Percentiles rank a stretch among this genome's conserved stretches.
These are phyloP conservation scores for Ceratocystiopsis minuta DNA, from an alignment of 2,329 filamentous ascomycete species.

Conservation along the genomic window DNA sequence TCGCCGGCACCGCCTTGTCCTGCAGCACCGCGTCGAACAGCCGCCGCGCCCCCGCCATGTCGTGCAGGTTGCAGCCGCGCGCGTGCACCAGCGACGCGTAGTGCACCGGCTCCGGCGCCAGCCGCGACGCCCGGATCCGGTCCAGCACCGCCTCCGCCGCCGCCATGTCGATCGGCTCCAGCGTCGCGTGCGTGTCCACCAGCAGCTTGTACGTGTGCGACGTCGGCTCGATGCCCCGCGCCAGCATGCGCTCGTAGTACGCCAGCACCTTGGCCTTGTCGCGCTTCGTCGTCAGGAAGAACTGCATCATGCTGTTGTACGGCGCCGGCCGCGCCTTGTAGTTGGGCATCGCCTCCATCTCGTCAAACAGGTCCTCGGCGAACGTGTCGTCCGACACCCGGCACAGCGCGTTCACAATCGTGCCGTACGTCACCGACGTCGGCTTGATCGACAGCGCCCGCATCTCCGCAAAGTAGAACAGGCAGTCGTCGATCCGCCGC, in stretches of 20 bases:
- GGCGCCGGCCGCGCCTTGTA: constrained; percentile 95
- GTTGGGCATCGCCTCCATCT: constrained; percentile 98
- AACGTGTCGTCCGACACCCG: constrained; percentile 96
- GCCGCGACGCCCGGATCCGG: constrained; percentile 55
- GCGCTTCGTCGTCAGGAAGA: constrained; percentile 93
- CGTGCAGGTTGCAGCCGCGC: constrained; percentile 82
- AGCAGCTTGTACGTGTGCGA: constrained; percentile 96
- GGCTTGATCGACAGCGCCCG: constrained; percentile 79
- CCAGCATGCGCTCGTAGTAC: constrained; percentile 90
- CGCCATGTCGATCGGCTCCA: constrained; percentile 77
- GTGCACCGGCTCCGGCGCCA: constrained; percentile 77
- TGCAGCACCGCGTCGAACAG: constrained; percentile 69
- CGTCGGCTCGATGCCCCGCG: constrained; percentile 72
- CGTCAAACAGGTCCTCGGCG: constrained; percentile 92
- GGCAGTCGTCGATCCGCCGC: constrained; percentile 89
- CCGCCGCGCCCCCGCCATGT: constrained; percentile 64
- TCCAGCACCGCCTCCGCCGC: constrained; percentile 73
- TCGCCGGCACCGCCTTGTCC: constrained; percentile 47
- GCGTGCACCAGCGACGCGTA: constrained; percentile 93
- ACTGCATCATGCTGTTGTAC: constrained; percentile 99
- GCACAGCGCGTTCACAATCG: constrained; percentile 92
- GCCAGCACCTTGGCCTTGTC: constrained; percentile 84
- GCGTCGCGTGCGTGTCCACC: constrained; percentile 83
- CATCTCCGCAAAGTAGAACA: constrained; percentile 98
- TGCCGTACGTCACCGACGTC: constrained; percentile 94